Conservation (phyloP, 2,329 filamentous ascomycete species). For the Penicillium sp. region DNA sequence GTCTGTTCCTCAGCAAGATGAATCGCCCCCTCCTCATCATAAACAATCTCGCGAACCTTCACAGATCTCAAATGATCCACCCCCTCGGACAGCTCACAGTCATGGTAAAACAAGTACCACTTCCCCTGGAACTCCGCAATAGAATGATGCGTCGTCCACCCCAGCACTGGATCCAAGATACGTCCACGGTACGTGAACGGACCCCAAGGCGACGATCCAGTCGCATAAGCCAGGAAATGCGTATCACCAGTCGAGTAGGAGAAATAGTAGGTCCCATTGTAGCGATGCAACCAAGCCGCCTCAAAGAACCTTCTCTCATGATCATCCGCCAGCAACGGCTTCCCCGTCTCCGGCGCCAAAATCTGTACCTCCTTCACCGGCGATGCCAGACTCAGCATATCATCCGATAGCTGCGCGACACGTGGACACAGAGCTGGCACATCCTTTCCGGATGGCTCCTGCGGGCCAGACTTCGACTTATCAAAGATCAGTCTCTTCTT, state of each 20-base stretch:
- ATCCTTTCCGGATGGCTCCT: conserved; percentile 60
- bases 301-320: conserved; percentile 77
- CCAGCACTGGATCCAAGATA: conserved; percentile 72
- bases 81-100: conserved; percentile 66
- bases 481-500: conserved; percentile 52
- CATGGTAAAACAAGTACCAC: conserved; percentile 77
- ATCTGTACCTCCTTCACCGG: conserved; percentile 63
- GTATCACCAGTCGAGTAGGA: conserved; percentile 77
- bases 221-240: conserved; percentile 70
- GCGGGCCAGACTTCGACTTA: conserved; percentile 52
- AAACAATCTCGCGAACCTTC: conserved; percentile 73
- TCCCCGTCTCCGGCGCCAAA: conserved; percentile 58
- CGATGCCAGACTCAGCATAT: conserved; percentile 64
- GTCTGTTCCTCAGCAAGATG: conserved; percentile 26
- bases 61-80: conserved; percentile 71
- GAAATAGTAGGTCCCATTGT: conserved; percentile 68
- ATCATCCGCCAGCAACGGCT: conserved; percentile 63
- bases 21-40: conserved; percentile 66
- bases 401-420: conserved; percentile 61
- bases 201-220: conserved; percentile 62
- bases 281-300: conserved; percentile 77
- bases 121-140: conserved; percentile 70
- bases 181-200: conserved; percentile 71
- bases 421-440: conserved; percentile 62
- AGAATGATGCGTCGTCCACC: conserved; percentile 80